Evolutionary conservation across 345 rosid species (phyloP).

Genomic region (Heritiera littoralis): DNA sequence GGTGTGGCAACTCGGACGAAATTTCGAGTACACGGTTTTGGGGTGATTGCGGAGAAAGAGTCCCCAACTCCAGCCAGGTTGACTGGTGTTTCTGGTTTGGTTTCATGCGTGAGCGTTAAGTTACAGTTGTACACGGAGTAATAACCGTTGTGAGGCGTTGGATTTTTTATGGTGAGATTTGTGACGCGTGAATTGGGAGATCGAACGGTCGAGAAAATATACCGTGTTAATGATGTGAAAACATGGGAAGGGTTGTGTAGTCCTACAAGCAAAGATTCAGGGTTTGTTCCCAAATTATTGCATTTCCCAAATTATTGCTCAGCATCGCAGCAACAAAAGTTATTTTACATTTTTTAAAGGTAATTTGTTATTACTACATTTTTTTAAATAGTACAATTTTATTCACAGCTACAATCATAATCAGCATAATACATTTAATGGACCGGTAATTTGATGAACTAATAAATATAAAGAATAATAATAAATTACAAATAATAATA

Average conservation of each 20-base stretch:
- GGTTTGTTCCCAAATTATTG: background rate
- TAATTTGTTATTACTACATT: no score
- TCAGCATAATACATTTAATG: no score
- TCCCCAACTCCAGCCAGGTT: background rate
- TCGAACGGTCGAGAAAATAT: background rate
- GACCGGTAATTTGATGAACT: no score
- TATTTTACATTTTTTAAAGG: no score
- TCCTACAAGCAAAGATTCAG: background rate
- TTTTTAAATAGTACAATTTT: no score
- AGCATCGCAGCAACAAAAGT: no score
- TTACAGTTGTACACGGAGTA: background rate
- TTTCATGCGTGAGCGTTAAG: background rate
- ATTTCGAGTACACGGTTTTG: background rate
- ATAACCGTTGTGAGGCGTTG: background rate
- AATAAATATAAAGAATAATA: no score
- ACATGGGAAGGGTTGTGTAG: background rate
- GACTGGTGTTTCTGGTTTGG: background rate
- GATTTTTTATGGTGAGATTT: background rate
- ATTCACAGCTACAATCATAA: no score
- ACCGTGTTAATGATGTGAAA: background rate
- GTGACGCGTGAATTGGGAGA: background rate
- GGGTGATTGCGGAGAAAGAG: background rate
- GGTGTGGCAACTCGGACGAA: background rate
- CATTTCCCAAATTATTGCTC: no score
- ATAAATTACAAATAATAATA: no score